Base-by-base conservation (phyloP, 768 basidiomycete genomes). In the Cubamyces sp. region DNA sequence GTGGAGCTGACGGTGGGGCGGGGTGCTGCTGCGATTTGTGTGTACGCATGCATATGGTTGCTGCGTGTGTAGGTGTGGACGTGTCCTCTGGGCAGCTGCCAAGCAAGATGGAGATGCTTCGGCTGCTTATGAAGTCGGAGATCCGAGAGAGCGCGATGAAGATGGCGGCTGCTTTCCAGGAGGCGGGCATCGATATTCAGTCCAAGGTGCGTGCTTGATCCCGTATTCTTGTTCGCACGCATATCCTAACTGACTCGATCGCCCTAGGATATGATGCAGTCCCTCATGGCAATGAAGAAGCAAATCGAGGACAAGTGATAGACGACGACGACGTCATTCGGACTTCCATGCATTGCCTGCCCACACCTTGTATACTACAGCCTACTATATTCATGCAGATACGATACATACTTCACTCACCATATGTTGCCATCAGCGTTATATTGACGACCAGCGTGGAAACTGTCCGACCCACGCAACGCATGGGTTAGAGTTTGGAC, bases 21-120 rank as follows among this genome's bases (percentile, higher is more conserved):
- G 16, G 41, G 21, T 28, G 4, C n/a, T 56, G n/a, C 16, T 56
- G 55, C 23, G 12, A n/a, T 15, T 47, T 12, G n/a, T 42, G 26
- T 54, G 23, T 21, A 15, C 28, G 53, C 30, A 18, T 50, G 39
- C 28, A 41, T 18, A 18, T 50, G 39, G 40, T 37, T 40, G 37
- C 1, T 49, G 45, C 48, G 52, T 40, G 49, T 19, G 19, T 39
- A 64, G 63, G 63, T 26, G 41, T 64, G 3, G 58, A 64, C 39
- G 49, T 60, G 21, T 12, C 45, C 15, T 56, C 63, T 28, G 63
- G 63, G n/a, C 42, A 57, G 39, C 53, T 64, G 53, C 63, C 63
- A n/a, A 60, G 58, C 43, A 64, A 64, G 58, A 60, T 64, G 63
- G 63, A 60, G 3, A 64, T 64, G 58, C 26, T 64, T 2, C 28